These are phyloP conservation scores for Sugiyamaella grinbergsii DNA, from an alignment of 1,139 yeast species.

Conservation along the genomic window DNA sequence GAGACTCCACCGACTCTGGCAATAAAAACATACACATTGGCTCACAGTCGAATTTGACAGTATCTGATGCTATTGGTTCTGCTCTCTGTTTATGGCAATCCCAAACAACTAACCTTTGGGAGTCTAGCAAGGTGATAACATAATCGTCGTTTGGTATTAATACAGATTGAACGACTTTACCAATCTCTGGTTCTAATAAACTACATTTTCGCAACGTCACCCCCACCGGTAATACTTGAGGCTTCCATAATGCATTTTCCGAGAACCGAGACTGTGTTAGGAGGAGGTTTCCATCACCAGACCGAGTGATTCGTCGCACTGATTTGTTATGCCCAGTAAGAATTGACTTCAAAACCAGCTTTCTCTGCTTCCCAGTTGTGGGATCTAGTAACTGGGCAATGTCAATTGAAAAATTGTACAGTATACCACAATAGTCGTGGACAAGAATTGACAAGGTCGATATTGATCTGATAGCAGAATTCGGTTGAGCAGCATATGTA, in stretches of 20 bases:
- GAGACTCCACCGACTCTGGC: slow-evolving; percentile 46
- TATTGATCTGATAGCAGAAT: neutral
- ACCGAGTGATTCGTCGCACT: slow-evolving; percentile 63
- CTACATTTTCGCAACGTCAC: slow-evolving; percentile 38
- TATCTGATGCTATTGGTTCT: slow-evolving; percentile 25
- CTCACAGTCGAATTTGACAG: slow-evolving; percentile 27
- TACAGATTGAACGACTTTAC: slow-evolving; percentile 53
- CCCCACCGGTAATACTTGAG: slow-evolving; percentile 34
- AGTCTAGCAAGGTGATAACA: slow-evolving; percentile 49
- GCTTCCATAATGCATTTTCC: slow-evolving; percentile 42
- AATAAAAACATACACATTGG: slow-evolving; percentile 51
- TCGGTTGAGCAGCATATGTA: slow-evolving; percentile 20
- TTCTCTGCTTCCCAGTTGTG: slow-evolving; percentile 1
- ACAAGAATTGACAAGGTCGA: slow-evolving; percentile 47
- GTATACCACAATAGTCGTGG: slow-evolving; percentile 55
- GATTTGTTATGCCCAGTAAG: slow-evolving; percentile 88
- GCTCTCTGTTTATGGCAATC: slow-evolving; percentile 49
- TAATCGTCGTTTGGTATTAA: slow-evolving; percentile 58
- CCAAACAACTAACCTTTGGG: slow-evolving; percentile 59
- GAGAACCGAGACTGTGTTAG: slow-evolving; percentile 47
- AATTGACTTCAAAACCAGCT: slow-evolving; percentile 35
- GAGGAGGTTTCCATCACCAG: slow-evolving; percentile 61
- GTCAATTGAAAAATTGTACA: slow-evolving; percentile 50
- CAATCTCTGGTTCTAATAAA: slow-evolving; percentile 31
- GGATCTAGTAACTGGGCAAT: slow-evolving; percentile 42